Conservation (phyloP, 106 monocot species). For the Acorus calamus region DNA sequence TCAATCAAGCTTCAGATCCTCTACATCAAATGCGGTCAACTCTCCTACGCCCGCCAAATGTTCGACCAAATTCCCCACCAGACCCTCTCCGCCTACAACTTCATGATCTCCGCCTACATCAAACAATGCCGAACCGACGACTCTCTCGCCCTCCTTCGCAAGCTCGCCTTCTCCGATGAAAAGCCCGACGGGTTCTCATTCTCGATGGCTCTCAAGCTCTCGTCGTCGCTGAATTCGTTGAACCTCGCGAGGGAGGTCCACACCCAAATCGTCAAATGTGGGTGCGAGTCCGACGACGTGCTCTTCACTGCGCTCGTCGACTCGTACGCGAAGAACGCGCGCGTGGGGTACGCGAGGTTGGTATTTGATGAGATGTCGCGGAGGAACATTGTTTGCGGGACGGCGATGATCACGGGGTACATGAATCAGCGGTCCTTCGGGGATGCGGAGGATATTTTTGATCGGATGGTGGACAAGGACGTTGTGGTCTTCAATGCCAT, state of each 20-base stretch:
- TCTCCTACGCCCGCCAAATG: slow-evolving; percentile 55
- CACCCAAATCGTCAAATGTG: slow-evolving; percentile 40
- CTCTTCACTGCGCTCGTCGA: slow-evolving; percentile 60
- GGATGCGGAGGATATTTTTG: slow-evolving; percentile 67
- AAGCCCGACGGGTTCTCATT: slow-evolving; percentile 65
- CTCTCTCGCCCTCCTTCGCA: slow-evolving; percentile 33
- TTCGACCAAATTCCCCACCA: slow-evolving; percentile 63
- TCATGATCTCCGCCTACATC: slow-evolving; percentile 63
- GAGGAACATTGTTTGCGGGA: slow-evolving; percentile 49
- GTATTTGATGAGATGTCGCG: slow-evolving; percentile 36
- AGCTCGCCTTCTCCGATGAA: slow-evolving; percentile 26
- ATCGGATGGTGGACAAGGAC: slow-evolving; percentile 41
- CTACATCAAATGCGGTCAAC: slow-evolving; percentile 42
- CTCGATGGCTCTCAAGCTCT: slow-evolving; percentile 77
- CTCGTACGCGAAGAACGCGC: slow-evolving; percentile 70
- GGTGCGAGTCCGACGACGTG: slow-evolving; percentile 36
- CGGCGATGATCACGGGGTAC: slow-evolving; percentile 77
- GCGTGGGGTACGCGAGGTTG: slow-evolving; percentile 38
- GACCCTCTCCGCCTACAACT: slow-evolving; percentile 62
- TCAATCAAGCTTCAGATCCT: slow-evolving; percentile 71
- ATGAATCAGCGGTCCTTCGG: slow-evolving; percentile 41
- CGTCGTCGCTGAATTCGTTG: slow-evolving; percentile 13
- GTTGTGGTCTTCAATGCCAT: slow-evolving; percentile 80
- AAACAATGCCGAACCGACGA: slow-evolving; percentile 22
- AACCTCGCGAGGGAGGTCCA: slow-evolving; percentile 40